Evolutionary conservation across 129 eudicot genomes (phyloP), one percentile per base, ranked within the genome.

Genomic region (Escallonia herrerae): DNA sequence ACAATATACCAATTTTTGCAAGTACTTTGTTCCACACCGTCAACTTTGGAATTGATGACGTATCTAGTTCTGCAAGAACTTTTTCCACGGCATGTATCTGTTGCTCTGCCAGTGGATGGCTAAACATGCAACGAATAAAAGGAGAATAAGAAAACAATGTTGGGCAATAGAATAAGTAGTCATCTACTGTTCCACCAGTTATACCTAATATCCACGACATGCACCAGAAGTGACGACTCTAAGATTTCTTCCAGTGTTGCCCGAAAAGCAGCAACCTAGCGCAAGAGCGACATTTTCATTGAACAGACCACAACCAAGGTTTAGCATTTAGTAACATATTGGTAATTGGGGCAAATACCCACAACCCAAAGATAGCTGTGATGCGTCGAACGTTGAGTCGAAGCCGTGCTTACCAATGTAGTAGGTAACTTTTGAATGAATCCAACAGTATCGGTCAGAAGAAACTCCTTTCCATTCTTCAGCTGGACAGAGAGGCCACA

Each of bases 391-490:
- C 40, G 22, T 48, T 44, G 14, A 58, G 4, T 41, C 9, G n/a
- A 40, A 52, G 45, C 37, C 37, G 55, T 62, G 66, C 86, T 76
- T 76, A 87, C 97, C 74, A 91, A 79, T 22, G 87, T 85, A 55
- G 97, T 91, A 52, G 97, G 97, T 75, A 91, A 78, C 72, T 91
- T 91, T 76, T 91, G 97, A 76, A 91, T 91, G 79, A 91, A 91
- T 60, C 97, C 97, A 38, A 91, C 97, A 53, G 97, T 91, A 74
- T 91, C 97, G 4, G 97, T 87, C 52, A 91, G 84, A 67, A 91
- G 82, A 79, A 91, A 91, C 81, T 84, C 96, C 78, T 85, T 91
- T 72, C 96, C 96, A 64, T 87, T 87, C 75, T 91, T 91, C 86
- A 81, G 78, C 97, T 91, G 51, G 53, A 76, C 43, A 63, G n/a